Evolutionary conservation across 2,329 filamentous ascomycete genomes (phyloP).

Genomic region (Monosporascus cannonballus): DNA sequence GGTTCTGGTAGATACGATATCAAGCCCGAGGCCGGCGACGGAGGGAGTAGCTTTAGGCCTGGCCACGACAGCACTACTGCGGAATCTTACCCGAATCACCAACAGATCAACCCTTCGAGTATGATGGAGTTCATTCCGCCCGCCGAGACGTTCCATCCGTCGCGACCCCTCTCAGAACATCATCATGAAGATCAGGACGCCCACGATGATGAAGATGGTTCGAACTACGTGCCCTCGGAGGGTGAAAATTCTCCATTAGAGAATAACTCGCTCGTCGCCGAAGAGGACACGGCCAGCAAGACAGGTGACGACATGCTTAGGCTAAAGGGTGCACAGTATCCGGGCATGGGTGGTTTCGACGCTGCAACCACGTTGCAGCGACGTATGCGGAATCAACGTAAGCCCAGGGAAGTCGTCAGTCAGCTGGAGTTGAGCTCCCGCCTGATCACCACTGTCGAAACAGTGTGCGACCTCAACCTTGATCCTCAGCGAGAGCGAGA

Average conservation of each 20-base stretch:
- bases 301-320: constrained; percentile 9
- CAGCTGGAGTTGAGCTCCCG: constrained; percentile 60
- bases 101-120: not conserved
- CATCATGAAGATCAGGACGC: constrained; percentile 6
- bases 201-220: constrained; percentile 14
- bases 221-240: constrained; percentile 24
- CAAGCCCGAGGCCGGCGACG: not conserved
- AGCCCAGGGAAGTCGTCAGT: constrained; percentile 63
- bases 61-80: not conserved
- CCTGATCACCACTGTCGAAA: constrained; percentile 57
- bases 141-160: not conserved
- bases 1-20: not conserved
- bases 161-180: constrained; percentile 1
- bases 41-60: not conserved
- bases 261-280: constrained; percentile 20
- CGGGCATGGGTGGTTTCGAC: constrained; percentile 78
- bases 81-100: not conserved
- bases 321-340: constrained; percentile 68
- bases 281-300: constrained; percentile 12
- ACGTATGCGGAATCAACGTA: constrained; percentile 71
- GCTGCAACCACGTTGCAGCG: constrained; percentile 68
- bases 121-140: not conserved
- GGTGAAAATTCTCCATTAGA: constrained; percentile 23
- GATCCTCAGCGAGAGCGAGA: constrained; percentile 46
- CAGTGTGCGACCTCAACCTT: constrained; percentile 52